These are phyloP conservation scores for Strombidium stylifer DNA, from an alignment of 73 alveolate genomes.

Conservation along the genomic window DNA sequence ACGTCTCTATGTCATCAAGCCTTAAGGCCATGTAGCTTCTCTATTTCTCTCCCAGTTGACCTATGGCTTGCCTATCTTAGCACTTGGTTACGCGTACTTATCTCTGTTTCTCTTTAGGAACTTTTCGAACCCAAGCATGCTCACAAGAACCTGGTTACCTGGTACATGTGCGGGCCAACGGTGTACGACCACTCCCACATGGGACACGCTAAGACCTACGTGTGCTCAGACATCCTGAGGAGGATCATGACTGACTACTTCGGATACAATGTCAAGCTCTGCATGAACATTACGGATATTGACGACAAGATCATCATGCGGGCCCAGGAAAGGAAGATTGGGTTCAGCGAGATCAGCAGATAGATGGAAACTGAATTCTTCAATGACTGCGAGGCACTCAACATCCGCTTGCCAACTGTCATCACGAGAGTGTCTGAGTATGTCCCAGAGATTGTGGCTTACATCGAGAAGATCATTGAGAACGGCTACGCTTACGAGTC, in stretches of 20 bases:
- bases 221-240: slow-evolving; percentile 93
- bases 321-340: slow-evolving; percentile 76
- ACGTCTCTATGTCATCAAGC: too few species aligned
- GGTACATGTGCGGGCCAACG: slow-evolving; percentile 99
- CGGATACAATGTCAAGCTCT: slow-evolving; percentile 83
- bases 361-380: slow-evolving; percentile 93
- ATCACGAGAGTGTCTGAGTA: slow-evolving; percentile 98
- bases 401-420: slow-evolving; percentile 96
- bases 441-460: slow-evolving; percentile 94
- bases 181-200: slow-evolving; percentile 98
- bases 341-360: slow-evolving; percentile 79
- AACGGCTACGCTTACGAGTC: slow-evolving; percentile 97
- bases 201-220: slow-evolving; percentile 99
- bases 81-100: too few species aligned
- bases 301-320: slow-evolving; percentile 98
- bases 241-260: slow-evolving; percentile 87
- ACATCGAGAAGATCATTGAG: slow-evolving; percentile 85
- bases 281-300: slow-evolving; percentile 99
- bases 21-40: too few species aligned
- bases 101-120: too few species aligned
- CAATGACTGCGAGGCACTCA: slow-evolving; percentile 95
- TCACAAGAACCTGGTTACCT: slow-evolving; percentile 60
- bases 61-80: too few species aligned
- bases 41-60: too few species aligned
- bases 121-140: slow-evolving; percentile 28